Base-by-base conservation (phyloP, 2,329 filamentous ascomycete species). In the Aureobasidium namibiae region DNA sequence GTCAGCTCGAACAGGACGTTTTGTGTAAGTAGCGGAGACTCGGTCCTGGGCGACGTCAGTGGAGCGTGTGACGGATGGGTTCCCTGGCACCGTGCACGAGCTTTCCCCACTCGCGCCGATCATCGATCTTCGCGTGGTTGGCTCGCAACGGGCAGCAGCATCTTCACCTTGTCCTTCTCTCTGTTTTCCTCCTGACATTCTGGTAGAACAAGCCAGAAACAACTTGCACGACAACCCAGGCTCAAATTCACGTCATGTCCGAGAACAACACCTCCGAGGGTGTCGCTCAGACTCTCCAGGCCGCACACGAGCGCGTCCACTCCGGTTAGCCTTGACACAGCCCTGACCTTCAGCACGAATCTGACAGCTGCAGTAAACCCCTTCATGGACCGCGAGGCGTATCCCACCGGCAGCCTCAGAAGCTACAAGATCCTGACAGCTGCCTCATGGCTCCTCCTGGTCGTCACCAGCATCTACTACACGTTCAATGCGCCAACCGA, bases 381-480 rank as follows among this genome's bases (percentile, higher is more conserved):
- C 29, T 94, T 94, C 75, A 77, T 81, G 61, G 85, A 80, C 73
- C 84, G 84, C 67, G 87, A 91, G 61, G 78, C 82, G 18, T 85
- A 90, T 69, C 79, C 79, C 62, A 72, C 75, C 31, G 76, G 77
- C 62, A 78, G 84, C 53, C 76, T 96, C 66, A 77, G 83, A 64
- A 78, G 83, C 36, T 94, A 94, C 81, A 91, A 90, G 73, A 74
- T 90, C 70, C 75, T 91, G 62, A 89, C 89, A 4, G 80, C 86
- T 44, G 62, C 90, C 53, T 86, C 85, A 36, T 96, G 89, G 87
- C 73, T 90, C 29, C 74, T 95, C 45, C 82, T 90, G 39, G 76
- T 94, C 58, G 72, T 90, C 66, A 80, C 85, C 53, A 84, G 86
- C 60, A 76, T 94, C 70, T 90, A 89, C 77, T 95, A 94, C 73